Evolutionary conservation across 805 yeast species (phyloP).

Genomic region (Saturnispora gosingensis): DNA sequence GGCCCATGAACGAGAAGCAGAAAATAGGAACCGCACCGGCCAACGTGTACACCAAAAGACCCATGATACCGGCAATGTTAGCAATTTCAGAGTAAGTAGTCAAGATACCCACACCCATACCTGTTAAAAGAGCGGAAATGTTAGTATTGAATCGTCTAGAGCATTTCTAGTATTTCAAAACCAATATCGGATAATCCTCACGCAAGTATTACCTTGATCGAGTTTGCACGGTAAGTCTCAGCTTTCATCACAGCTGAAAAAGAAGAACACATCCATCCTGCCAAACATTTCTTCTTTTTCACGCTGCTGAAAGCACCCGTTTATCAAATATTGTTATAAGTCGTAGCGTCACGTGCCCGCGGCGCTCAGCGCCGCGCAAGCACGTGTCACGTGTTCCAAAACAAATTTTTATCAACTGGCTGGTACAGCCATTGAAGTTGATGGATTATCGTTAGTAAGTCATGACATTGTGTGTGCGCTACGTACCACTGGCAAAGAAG

Average conservation of each 20-base stretch:
- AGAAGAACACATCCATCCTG: background rate
- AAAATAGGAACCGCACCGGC: constrained; percentile 79
- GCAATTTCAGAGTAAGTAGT: constrained; percentile 84
- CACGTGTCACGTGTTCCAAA: too few relatives aligned
- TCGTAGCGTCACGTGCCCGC: background rate
- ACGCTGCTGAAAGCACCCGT: constrained; percentile 37
- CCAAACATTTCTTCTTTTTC: background rate
- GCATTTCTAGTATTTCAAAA: constrained; percentile 1
- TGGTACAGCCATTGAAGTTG: too few relatives aligned
- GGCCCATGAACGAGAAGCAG: constrained; percentile 77
- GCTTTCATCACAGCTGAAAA: constrained; percentile 57
- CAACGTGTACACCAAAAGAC: constrained; percentile 70
- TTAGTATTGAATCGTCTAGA: constrained; percentile 6
- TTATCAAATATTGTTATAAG: constrained; percentile 22
- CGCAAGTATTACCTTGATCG: constrained; percentile 81
- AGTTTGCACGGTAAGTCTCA: constrained; percentile 73
- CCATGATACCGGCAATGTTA: constrained; percentile 78
- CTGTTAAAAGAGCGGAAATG: constrained; percentile 29
- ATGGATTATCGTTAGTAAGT: constrained; percentile 7
- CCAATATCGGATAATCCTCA: constrained; percentile 49
- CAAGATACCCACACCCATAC: constrained; percentile 82
- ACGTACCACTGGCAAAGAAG: constrained; percentile 85
- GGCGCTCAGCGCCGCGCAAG: too few relatives aligned
- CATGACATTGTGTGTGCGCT: constrained; percentile 10
- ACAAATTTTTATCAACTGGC: too few relatives aligned